A percentile compares a stretch with the other conserved stretches of the same genome.
phyloP scores from a whole-genome alignment of 23 red algal genomes.

The Gracilariopsis chorda region DNA sequence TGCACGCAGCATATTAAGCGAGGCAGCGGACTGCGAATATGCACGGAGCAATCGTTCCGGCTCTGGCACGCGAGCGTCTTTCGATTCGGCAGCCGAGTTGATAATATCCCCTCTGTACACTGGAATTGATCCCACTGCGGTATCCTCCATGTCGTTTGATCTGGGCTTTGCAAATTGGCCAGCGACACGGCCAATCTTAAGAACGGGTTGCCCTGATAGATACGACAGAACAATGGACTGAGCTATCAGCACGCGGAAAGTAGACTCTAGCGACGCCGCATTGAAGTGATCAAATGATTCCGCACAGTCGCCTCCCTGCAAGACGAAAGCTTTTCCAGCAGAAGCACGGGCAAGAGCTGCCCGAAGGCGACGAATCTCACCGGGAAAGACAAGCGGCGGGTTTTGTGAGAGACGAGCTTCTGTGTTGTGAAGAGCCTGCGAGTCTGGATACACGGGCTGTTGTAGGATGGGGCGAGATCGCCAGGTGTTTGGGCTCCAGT shows the following conservation, averaged over 20 bases:
- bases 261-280: conserved; percentile 26
- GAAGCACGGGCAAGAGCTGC: conserved; percentile 45
- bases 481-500: conserved; percentile 72
- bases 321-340: conserved; percentile 74
- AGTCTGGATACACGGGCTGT: conserved; percentile 81
- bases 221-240: conserved; percentile 78
- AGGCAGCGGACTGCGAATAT: conserved; percentile 68
- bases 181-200: conserved; percentile 83
- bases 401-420: conserved; percentile 56
- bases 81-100: conserved; percentile 34
- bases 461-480: conserved; percentile 60
- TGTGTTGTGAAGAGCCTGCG: conserved; percentile 35
- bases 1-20: conserved; percentile 74
- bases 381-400: conserved; percentile 77
- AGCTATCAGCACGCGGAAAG: conserved; percentile 72
- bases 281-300: conserved; percentile 86
- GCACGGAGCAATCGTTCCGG: conserved; percentile 71
- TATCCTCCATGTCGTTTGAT: conserved; percentile 44
- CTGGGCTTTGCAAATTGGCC: conserved; percentile 95
- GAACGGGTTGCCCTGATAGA: conserved; percentile 63
- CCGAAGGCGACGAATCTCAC: conserved; percentile 59
- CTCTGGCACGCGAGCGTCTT: conserved; percentile 64
- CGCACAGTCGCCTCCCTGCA: conserved; percentile 87
- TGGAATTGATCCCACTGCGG: conserved; percentile 56
- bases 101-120: conserved; percentile 86